Conservation (phyloP, 148 eudicot species). For the Rhododendron simsii region DNA sequence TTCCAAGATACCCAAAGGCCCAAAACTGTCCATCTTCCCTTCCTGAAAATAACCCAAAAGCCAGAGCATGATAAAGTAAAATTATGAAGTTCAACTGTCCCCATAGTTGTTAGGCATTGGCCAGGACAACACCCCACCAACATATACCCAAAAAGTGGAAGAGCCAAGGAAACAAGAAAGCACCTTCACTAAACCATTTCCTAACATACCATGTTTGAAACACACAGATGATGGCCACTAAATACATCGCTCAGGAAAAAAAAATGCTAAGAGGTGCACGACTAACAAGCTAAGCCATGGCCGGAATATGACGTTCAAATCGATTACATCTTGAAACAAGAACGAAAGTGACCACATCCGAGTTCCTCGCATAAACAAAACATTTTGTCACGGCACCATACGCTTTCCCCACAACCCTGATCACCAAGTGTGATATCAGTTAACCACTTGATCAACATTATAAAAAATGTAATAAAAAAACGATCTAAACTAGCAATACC, state of each 20-base stretch:
- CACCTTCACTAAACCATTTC: background rate
- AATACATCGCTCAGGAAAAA: background rate
- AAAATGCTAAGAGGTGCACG: constrained; percentile 6
- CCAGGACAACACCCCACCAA: background rate
- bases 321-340: constrained; percentile 11
- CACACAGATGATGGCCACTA: constrained; percentile 1
- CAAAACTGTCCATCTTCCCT: background rate
- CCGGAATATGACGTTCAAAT: constrained; percentile 10
- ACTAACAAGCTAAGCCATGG: constrained; percentile 13
- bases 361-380: background rate
- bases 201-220: background rate
- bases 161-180: background rate
- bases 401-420: constrained; percentile 15
- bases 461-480: background rate
- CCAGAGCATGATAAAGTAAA: background rate
- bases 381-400: background rate
- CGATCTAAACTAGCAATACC: constrained; percentile 16
- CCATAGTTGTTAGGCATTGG: background rate
- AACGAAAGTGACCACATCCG: constrained; percentile 1
- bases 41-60: background rate
- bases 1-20: background rate
- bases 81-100: background rate
- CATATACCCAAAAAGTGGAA: background rate
- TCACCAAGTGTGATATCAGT: constrained; percentile 4
- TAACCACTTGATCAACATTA: background rate